Percentiles rank a stretch among this genome's conserved stretches.
Conservation (phyloP, 176 grass and related monocot genomes). For the Hordeum vulgare region DNA sequence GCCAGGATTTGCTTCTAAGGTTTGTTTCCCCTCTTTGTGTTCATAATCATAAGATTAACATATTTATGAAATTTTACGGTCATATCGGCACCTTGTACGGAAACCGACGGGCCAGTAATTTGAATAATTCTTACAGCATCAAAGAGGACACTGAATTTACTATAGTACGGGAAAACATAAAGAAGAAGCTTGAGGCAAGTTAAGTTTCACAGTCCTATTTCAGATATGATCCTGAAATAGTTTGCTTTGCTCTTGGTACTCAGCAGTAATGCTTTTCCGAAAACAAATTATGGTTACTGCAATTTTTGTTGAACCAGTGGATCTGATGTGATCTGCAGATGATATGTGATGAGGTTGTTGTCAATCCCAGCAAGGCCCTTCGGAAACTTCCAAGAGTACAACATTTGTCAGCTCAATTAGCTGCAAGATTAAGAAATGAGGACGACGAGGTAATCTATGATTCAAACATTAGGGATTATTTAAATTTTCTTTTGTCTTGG, state of each 20-base stretch:
- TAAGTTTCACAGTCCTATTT: constrained; percentile 14
- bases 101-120: neutral
- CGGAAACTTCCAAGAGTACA: constrained; percentile 94
- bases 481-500: neutral
- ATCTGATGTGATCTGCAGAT: constrained; percentile 46
- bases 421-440: constrained; percentile 64
- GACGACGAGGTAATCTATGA: constrained; percentile 57
- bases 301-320: constrained; percentile 13
- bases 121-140: constrained; percentile 41
- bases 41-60: neutral
- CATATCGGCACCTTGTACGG: neutral
- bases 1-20: constrained; percentile 92
- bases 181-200: constrained; percentile 75
- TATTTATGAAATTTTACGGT: neutral
- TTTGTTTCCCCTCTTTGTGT: constrained; percentile 23
- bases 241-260: neutral
- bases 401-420: constrained; percentile 79
- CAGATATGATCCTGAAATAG: neutral
- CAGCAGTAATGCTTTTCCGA: neutral
- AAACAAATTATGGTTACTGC: neutral
- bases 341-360: constrained; percentile 78
- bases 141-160: constrained; percentile 95
- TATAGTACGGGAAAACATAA: constrained; percentile 87
- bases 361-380: constrained; percentile 81
- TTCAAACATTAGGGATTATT: too few species aligned